A percentile compares a stretch with the other conserved stretches of the same genome.
These are phyloP conservation scores for Paracoccidioides brasiliensis DNA, from an alignment of 2,329 filamentous ascomycete species.

Conservation along the genomic window DNA sequence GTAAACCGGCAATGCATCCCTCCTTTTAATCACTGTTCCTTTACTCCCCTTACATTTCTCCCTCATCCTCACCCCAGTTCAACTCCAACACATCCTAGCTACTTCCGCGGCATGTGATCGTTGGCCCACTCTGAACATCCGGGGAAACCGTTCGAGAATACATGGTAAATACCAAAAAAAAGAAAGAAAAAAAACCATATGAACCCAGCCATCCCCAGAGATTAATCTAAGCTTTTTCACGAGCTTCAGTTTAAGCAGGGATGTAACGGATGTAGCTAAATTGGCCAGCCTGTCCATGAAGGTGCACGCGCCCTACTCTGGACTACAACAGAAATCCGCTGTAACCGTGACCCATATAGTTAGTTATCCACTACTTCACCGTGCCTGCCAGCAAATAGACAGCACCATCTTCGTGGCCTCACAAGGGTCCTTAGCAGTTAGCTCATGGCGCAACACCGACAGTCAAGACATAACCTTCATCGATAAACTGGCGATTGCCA, in stretches of 20 bases:
- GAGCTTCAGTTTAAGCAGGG: neutral
- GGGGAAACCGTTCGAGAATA: neutral
- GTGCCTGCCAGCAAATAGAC: no score
- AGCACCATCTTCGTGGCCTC: neutral
- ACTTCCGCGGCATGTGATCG: neutral
- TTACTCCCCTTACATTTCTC: neutral
- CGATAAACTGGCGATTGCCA: neutral
- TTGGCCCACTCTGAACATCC: neutral
- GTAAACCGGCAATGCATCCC: neutral
- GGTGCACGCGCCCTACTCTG: neutral
- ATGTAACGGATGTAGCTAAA: neutral
- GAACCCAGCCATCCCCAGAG: neutral
- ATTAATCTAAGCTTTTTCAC: neutral
- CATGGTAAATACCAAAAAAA: neutral
- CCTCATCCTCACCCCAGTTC: neutral
- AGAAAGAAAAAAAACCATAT: no score
- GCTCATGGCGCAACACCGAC: neutral
- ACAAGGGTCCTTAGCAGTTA: neutral
- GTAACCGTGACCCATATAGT: neutral
- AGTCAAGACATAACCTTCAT: neutral
- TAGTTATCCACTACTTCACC: neutral
- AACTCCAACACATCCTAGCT: neutral
- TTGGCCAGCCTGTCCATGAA: neutral
- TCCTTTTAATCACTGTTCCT: neutral
- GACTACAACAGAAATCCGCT: neutral